Evolutionary conservation across 2,329 filamentous ascomycete genomes (phyloP).

Genomic region (Hymenoscyphus fraxineus): DNA sequence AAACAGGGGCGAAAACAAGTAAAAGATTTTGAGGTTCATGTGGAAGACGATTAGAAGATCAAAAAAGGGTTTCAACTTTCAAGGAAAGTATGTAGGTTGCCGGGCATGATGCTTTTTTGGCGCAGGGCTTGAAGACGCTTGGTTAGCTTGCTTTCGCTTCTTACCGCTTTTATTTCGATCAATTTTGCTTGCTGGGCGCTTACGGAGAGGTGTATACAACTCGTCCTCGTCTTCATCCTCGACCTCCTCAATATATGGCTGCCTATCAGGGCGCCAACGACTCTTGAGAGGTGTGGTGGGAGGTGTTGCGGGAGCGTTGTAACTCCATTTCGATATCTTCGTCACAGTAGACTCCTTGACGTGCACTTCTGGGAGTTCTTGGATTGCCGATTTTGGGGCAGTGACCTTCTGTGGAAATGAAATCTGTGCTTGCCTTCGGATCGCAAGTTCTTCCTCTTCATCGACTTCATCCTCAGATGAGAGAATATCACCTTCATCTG

Average conservation of each 20-base stretch:
- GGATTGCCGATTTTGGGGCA: not conserved
- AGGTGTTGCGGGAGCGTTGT: not conserved
- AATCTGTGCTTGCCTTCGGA: not conserved
- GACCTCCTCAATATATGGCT: not conserved
- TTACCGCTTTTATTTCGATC: not conserved
- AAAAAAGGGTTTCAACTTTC: not conserved
- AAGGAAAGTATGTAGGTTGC: not conserved
- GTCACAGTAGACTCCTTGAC: not conserved
- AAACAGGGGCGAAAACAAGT: not conserved
- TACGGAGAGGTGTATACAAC: not conserved
- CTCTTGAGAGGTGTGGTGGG: not conserved
- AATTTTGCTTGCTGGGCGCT: not conserved
- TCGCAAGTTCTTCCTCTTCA: not conserved
- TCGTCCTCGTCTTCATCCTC: not conserved
- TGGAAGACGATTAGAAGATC: too few species aligned
- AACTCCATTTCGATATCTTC: not conserved
- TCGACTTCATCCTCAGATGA: not conserved
- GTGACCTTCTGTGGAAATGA: not conserved
- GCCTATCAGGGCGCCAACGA: not conserved
- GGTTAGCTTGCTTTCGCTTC: not conserved
- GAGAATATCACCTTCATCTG: slow-evolving; percentile 1
- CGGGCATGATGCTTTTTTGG: not conserved
- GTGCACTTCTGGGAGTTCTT: not conserved
- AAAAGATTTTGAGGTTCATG: too few species aligned
- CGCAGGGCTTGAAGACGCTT: not conserved